Base-by-base conservation (phyloP, 306 rosid genomes). In the Neltuma alba region DNA sequence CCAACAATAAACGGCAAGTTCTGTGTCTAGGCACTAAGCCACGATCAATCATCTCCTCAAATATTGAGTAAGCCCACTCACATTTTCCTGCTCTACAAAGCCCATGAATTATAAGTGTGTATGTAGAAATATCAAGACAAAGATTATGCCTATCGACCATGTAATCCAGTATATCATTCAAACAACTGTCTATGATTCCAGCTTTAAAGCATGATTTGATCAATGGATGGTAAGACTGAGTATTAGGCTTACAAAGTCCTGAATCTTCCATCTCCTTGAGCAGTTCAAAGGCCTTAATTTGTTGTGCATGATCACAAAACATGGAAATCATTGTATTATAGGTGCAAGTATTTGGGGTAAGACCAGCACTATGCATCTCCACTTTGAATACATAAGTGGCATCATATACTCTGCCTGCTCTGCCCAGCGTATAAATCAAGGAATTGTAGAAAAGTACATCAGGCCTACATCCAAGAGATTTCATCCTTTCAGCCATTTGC, bases 321-420 rank as follows among this genome's bases (percentile, higher is more conserved):
- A 94, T 82, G 63, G 93, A 87, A 83, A 92, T 91, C 93, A 94
- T 44, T 45, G 97, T 83, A 82, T 92, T 91, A 83, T 87, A 92
- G 41, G 97, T 92, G 21, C 97, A 92, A 58, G 92, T 87, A 82
- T 86, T 89, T 33, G 90, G 97, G 47, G 74, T 61, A 37, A 86
- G 87, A 25, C 87, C 83, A 20, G 69, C 80, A 58, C 65, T 77
- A 5, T 85, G 91, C 97, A 94, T 94, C 77, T 70, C 89, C 13
- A 81, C 90, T 76, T 88, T 85, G 41, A 92, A 88, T 10, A 94
- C 84, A 50, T 33, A 50, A 28, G 81, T 38, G 25, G 93, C 97
- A 47, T 92, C 90, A 27, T 50, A 68, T 69, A 89, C 75, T 76
- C 75, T 85, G 36, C 97, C 93, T 28, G 93, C 90, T 83, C 89